Percentiles rank a stretch among this genome's conserved stretches.
Conservation (phyloP, 2,329 filamentous ascomycete species). For the Xenoacremonium recifei region DNA sequence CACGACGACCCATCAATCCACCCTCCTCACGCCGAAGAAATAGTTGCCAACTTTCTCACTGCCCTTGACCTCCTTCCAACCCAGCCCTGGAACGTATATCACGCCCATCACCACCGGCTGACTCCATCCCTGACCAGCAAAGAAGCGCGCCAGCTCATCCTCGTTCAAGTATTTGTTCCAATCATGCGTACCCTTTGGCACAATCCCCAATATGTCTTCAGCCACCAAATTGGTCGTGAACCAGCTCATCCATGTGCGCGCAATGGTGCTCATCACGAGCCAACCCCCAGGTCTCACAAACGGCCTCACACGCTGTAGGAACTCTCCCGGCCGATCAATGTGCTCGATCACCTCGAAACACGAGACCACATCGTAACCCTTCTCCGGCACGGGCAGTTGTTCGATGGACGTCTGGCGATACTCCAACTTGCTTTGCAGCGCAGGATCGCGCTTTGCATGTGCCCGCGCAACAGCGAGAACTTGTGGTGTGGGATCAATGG, state of each 20-base stretch:
- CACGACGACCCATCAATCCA: slow-evolving; percentile 6
- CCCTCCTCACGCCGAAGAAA: slow-evolving; percentile 78
- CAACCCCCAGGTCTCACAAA: slow-evolving; percentile 90
- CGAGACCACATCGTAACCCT: slow-evolving; percentile 75
- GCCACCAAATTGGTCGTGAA: slow-evolving; percentile 89
- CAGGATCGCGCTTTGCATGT: slow-evolving; percentile 74
- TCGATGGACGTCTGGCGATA: slow-evolving; percentile 82
- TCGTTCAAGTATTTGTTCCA: slow-evolving; percentile 96
- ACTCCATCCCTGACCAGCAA: slow-evolving; percentile 58
- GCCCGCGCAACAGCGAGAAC: slow-evolving; percentile 73
- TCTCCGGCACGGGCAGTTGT: slow-evolving; percentile 48
- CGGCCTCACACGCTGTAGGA: slow-evolving; percentile 67
- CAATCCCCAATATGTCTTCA: slow-evolving; percentile 82
- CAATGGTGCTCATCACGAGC: slow-evolving; percentile 90
- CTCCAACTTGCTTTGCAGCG: slow-evolving; percentile 59
- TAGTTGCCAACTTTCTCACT: slow-evolving; percentile 92
- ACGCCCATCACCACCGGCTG: slow-evolving; percentile 70
- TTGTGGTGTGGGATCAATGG: slow-evolving; percentile 73
- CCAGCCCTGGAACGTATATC: slow-evolving; percentile 84
- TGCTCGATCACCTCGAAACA: slow-evolving; percentile 97
- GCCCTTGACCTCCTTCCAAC: slow-evolving; percentile 80
- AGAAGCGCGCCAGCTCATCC: slow-evolving; percentile 64
- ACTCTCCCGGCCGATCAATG: slow-evolving; percentile 71
- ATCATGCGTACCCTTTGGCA: slow-evolving; percentile 91
- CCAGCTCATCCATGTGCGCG: slow-evolving; percentile 85